phyloP scores from a whole-genome alignment of 1,284 basidiomycete genomes.

The Naganishia albida region DNA sequence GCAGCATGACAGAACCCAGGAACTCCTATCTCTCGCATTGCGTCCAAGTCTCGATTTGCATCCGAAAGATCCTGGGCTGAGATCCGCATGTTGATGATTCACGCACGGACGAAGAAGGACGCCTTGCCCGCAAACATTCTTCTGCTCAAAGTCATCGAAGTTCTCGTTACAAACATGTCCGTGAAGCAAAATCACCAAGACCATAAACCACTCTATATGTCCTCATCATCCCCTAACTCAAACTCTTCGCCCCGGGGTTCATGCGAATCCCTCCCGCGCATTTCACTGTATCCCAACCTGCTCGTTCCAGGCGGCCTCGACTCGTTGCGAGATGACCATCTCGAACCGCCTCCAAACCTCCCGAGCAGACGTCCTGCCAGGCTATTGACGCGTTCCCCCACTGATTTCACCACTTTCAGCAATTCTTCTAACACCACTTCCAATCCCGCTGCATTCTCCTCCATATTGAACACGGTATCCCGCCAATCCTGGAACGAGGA shows the following conservation, averaged over 20 bases:
- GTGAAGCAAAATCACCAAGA: neutral
- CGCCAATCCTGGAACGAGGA: constrained; percentile 37
- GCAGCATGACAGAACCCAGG: neutral
- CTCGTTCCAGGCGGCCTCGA: neutral
- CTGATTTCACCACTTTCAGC: constrained; percentile 40
- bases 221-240: constrained; percentile 17
- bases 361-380: neutral
- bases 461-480: constrained; percentile 34
- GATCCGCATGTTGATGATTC: no score
- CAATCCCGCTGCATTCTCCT: constrained; percentile 44
- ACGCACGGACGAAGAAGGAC: neutral
- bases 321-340: neutral
- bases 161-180: neutral
- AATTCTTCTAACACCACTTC: constrained; percentile 51
- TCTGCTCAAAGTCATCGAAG: neutral
- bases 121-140: neutral
- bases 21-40: no score
- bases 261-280: constrained; percentile 10
- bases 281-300: constrained; percentile 1
- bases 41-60: no score
- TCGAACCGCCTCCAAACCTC: constrained; percentile 6
- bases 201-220: constrained; percentile 4
- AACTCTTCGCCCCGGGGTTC: constrained; percentile 20
- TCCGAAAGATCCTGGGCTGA: no score
- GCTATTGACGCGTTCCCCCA: constrained; percentile 7